Evolutionary conservation across 2,329 filamentous ascomycete genomes (phyloP), one percentile per base, ranked within the genome.

Genomic region (Didymella arachidicola): DNA sequence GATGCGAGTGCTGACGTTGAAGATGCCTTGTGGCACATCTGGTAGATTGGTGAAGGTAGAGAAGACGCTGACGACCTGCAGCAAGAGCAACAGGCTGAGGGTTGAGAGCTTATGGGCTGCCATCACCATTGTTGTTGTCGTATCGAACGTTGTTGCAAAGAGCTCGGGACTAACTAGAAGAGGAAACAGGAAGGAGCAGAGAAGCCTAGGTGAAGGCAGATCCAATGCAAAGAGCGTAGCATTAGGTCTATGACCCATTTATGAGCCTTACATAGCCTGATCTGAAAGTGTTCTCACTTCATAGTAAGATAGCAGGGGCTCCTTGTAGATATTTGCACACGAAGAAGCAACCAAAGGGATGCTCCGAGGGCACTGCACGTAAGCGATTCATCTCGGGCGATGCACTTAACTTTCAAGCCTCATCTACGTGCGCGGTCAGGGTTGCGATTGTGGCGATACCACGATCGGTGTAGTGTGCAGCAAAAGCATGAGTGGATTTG

Each of bases 1-100:
- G 38, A 68, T 63, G 46, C 69, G 63, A 10, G 69, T 60, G 53
- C 62, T 63, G n/a, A 65, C 69, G 10, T 62, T 67, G 62, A 76
- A 76, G 32, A 73, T 57, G 36, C 73, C 73, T 16, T 60, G 67
- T 3, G 67, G 46, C 0, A 63, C 62, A 8, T 62, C 53, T 2
- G 73, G 71, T 18, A 75, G 67, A 47, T 75, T 75, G 43, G 66
- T 69, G 42, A 55, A 48, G 3, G 48, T 46, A 8, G 59, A 60
- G 10, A 47, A 22, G 30, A 53, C 62, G 2, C 59, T 11, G 36
- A 19, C 25, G 26, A 50, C 19, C 10, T 45, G 27, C 2, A 61
- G 36, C 7, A 59, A 27, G 11, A 63, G 41, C 22, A 59, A 29
- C n/a, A 57, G 27, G 7, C 8, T 34, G 6, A 53, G 2, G 34